phyloP scores from a whole-genome alignment of 176 grass and related monocot species.

The Bothriochloa decipiens region DNA sequence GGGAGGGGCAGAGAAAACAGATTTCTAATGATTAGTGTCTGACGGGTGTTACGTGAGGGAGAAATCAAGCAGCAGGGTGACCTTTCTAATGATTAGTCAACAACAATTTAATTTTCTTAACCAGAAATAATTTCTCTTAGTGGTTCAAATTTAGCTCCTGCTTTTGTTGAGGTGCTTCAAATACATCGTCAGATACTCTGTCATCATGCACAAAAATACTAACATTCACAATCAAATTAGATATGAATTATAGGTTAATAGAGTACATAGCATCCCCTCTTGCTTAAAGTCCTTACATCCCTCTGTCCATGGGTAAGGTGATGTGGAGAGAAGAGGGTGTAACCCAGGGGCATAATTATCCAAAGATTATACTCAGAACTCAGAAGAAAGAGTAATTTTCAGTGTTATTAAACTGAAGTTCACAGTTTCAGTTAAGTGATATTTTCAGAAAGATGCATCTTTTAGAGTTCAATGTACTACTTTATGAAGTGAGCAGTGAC shows the following conservation, averaged over 20 bases:
- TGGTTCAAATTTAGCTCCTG: neutral
- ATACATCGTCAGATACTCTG: neutral
- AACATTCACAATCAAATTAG: neutral
- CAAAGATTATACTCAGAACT: conserved; percentile 1
- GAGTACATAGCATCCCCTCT: neutral
- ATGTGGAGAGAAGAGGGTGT: neutral
- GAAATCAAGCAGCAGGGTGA: neutral
- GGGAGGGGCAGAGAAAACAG: too few relatives aligned
- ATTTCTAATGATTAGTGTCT: too few relatives aligned
- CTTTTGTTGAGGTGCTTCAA: neutral
- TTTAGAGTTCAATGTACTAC: neutral
- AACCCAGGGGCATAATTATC: neutral
- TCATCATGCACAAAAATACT: neutral
- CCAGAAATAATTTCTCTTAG: neutral
- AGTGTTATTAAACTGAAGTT: neutral
- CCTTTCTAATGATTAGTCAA: conserved; percentile 4
- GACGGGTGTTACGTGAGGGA: too few relatives aligned
- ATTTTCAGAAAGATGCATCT: neutral
- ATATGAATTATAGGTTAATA: conserved; percentile 15
- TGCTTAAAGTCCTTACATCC: neutral
- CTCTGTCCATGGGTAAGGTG: neutral
- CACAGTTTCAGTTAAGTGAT: neutral
- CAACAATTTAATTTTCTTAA: neutral
- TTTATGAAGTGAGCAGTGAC: too few relatives aligned
- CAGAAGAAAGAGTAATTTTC: neutral